Evolutionary conservation across 352 stramenopile genomes (phyloP), one percentile per base, ranked within the genome.

Genomic region (Globisporangium emineosum): DNA sequence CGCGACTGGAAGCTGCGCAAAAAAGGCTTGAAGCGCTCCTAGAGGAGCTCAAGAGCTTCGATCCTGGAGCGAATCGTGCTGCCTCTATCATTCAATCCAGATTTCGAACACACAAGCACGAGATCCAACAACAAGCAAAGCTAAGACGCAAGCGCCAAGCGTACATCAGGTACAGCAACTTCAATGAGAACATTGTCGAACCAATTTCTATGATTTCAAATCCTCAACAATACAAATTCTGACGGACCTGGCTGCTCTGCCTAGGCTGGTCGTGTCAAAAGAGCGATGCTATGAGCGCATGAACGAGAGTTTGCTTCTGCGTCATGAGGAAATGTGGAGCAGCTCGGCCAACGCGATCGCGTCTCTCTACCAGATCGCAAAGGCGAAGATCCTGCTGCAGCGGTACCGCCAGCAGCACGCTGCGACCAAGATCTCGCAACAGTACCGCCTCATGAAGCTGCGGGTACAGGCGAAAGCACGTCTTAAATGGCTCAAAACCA

Each of bases 271-370:
- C 9, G 42, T 69, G 10, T 83, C 76, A 2, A 72, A 69, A 8
- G 76, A 81, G 17, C 54, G 51, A 1, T 86, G 78, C 32, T 81
- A 76, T 32, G 63, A 75, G 4, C 74, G 78, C 19, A 83, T 88
- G 68, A 79, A 79, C 49, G 54, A 35, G 13, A 60, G 59, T 5
- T 72, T 71, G 15, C 51, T 63, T 17, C 54, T 51, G 29, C 64
- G 72, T 0, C 70, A 74, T 23, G 45, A 64, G 10, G 50, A 68
- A 25, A 23, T 63, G 5, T 75, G 69, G 65, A 30, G 70, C 1
- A 40, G 33, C 13, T 75, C 67, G 21, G 66, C 72, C 0, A 60
- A 25, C 19, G 66, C 62, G 23, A 66, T 86, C 45, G 49, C 57
- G 0, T 54, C 57, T 0, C 29, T 83, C 5, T 83, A 76, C 35